Base-by-base conservation (phyloP, 2,329 filamentous ascomycete species). In the Xylariaceae sp. region DNA sequence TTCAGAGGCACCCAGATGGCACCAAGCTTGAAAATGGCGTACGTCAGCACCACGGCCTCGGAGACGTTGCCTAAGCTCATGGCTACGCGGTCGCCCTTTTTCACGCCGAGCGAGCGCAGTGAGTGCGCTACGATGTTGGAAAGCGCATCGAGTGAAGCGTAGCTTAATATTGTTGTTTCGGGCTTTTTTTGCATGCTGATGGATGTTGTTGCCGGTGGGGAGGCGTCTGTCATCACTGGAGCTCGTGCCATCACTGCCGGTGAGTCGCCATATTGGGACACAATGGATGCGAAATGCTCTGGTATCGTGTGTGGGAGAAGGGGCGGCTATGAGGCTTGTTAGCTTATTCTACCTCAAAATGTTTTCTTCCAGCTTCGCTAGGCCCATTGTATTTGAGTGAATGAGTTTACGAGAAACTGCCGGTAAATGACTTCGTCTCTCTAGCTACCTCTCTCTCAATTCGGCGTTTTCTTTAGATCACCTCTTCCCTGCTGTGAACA, bases 21-120 rank as follows among this genome's bases (percentile, higher is more conserved):
- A n/a, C 94, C 94, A 8, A 97, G 81, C 73, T 97, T 97, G 77
- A 93, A 96, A 49, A 94, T 72, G 1, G 92, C 92, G 73, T 97
- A 97, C 5, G 88, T 93, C 16, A 94, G 81, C 43, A 87, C 86
- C 3, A 90, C 91, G 69, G 91, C 93, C 71, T 96, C 92, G 62
- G 87, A 77, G 35, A 85, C 87, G 72, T 96, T 97, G 13, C 93
- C 93, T 45, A 97, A 75, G 55, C 87, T 93, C 21, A 97, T 85
- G 11, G 90, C 92, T 9, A 97, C 89, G 26, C 91, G 82, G 68
- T 95, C 88, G 4, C 91, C 92, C 66, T 92, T 95, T 55, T 75
- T 78, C 1, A 97, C 89, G 3, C 91, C 91, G 0, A 87, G 75
- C 0, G 82, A 82, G 20, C 81, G 74, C 13, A 97, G 75, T 0